Base-by-base conservation (phyloP, 306 rosid genomes). In the Gleditsia sinensis region DNA sequence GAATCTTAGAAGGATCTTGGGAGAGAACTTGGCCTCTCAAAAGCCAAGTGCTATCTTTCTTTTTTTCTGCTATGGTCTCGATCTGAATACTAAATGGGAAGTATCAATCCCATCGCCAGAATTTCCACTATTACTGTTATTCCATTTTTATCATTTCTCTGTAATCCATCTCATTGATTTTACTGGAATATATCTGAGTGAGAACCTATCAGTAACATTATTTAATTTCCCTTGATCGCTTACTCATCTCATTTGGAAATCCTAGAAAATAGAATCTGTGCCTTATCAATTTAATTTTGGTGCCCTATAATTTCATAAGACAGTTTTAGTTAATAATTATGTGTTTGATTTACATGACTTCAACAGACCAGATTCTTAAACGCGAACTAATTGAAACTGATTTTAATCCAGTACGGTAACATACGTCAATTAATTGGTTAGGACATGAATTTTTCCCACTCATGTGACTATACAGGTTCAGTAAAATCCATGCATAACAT, bases 361-460 rank as follows among this genome's bases (percentile, higher is more conserved):
- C 24, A 61, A 8, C 39, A 46, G 17, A 61, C 4, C 39, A 46
- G 17, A 8, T n/a, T 2, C 25, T 2, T 23, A 24, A 30, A 53
- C 20, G 74, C 60, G 8, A 55, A 63, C 11, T n/a, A 37, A 37
- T 36, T 37, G 65, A 49, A 69, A 69, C 43, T 27, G 71, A 37
- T 49, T 9, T 14, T 49, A 20, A 59, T 42, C 21, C 17, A 54
- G 17, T 23, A 45, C 23, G 11, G 63, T 30, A 51, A 45, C 21
- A 42, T 56, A 23, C 24, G 28, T 65, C 39, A 30, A 21, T 67
- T 67, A 57, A 67, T 67, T 49, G 45, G 24, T 71, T 56, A 43
- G 21, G 13, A 42, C 50, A 36, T 17, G 2, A 33, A 32, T 73
- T 13, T 46, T 45, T 58, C 27, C 51, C 45, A 42, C 57, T 42